Conservation (phyloP, 139 green algal genomes). For the Chlamydomonas sphaeroides region DNA sequence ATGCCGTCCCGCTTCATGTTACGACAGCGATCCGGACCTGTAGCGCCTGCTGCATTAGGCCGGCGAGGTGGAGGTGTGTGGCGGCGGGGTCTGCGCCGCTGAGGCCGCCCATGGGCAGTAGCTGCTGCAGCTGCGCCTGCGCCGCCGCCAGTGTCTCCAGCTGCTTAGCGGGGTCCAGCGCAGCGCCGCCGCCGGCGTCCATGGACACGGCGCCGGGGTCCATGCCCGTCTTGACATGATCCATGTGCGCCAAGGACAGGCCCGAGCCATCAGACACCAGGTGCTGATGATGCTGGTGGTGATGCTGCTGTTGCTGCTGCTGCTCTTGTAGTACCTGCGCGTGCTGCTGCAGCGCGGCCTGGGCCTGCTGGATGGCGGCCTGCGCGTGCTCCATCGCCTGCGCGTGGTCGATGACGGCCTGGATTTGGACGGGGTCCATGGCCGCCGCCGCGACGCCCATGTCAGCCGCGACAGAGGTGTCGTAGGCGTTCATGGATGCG, state of each 20-base stretch:
- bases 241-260: no score
- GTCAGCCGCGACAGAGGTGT: background rate
- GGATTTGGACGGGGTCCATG: background rate
- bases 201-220: no score
- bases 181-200: no score
- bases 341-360: constrained; percentile 1
- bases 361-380: constrained; percentile 38
- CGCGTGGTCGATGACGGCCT: constrained; percentile 8
- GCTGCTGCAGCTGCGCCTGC: constrained; percentile 34
- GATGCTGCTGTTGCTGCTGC: no score
- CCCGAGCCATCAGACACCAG: no score
- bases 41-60: constrained; percentile 36
- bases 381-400: constrained; percentile 33
- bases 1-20: no score
- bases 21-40: no score
- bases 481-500: no score
- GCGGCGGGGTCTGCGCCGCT: background rate
- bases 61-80: constrained; percentile 12
- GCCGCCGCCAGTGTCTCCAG: constrained; percentile 25
- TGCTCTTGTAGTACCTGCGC: background rate
- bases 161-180: no score
- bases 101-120: constrained; percentile 5
- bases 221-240: no score
- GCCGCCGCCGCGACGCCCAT: constrained; percentile 1
- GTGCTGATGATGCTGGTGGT: no score